Conservation (phyloP, 1,284 basidiomycete genomes). For the Vanrija sp. region DNA sequence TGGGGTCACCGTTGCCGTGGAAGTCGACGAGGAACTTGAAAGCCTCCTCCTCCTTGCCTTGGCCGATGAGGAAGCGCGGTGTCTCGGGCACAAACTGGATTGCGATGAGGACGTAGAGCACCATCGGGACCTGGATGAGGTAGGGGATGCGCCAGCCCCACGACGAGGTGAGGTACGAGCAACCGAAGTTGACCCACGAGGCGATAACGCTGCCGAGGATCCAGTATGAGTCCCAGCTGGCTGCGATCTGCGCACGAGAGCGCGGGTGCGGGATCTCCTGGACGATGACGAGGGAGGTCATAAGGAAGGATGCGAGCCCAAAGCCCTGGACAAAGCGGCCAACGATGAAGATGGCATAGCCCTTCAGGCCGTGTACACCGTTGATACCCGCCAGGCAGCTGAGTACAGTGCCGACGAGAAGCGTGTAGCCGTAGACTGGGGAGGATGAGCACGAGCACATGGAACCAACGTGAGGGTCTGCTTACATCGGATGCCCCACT, state of each 20-base stretch:
- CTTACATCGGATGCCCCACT: slow-evolving; percentile 50
- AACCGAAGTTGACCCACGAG: slow-evolving; percentile 27
- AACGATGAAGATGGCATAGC: slow-evolving; percentile 46
- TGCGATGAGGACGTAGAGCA: slow-evolving; percentile 45
- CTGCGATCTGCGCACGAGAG: slow-evolving; percentile 34
- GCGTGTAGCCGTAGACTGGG: slow-evolving; percentile 47
- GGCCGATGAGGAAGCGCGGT: slow-evolving; percentile 43
- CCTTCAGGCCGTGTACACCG: slow-evolving; percentile 42
- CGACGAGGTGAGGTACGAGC: slow-evolving; percentile 17
- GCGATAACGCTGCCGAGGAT: slow-evolving; percentile 26
- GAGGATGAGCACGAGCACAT: slow-evolving; percentile 1
- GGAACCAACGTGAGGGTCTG: not conserved
- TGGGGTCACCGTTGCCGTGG: slow-evolving; percentile 66
- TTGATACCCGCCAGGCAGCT: slow-evolving; percentile 43
- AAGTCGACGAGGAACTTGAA: slow-evolving; percentile 71
- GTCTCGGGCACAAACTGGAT: slow-evolving; percentile 51
- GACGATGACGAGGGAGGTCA: slow-evolving; percentile 48
- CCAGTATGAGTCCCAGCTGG: slow-evolving; percentile 47
- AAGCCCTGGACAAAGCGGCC: slow-evolving; percentile 47
- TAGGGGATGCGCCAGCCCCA: slow-evolving; percentile 48
- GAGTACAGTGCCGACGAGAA: slow-evolving; percentile 45
- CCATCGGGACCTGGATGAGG: slow-evolving; percentile 45
- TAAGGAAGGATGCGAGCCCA: slow-evolving; percentile 49
- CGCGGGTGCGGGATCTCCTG: slow-evolving; percentile 50
- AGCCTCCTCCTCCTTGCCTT: slow-evolving; percentile 60